Evolutionary conservation across 2,329 filamentous ascomycete species (phyloP).

Genomic region (Penicillium frequentans): DNA sequence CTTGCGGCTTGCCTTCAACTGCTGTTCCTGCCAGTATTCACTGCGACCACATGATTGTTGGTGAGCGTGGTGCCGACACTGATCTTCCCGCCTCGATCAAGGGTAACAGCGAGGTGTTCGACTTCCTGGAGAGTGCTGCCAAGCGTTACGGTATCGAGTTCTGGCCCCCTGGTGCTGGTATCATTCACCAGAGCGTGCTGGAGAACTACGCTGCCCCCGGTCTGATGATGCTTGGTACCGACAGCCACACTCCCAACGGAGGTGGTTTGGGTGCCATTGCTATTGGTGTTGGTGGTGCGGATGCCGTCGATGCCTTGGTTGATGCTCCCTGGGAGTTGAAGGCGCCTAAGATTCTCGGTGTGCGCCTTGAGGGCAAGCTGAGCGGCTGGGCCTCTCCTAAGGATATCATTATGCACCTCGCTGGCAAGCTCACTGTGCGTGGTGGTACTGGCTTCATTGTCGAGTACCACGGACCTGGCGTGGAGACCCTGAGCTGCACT

Average conservation of each 20-base stretch:
- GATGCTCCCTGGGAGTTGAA: conserved; percentile 97
- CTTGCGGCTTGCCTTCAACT: conserved; percentile 82
- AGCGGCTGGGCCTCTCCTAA: conserved; percentile 93
- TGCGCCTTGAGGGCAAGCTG: conserved; percentile 86
- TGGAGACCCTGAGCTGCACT: conserved; percentile 72
- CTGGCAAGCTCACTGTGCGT: conserved; percentile 95
- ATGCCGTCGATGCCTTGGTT: conserved; percentile 98
- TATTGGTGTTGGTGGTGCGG: conserved; percentile 96
- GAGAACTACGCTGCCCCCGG: conserved; percentile 98
- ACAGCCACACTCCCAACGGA: conserved; percentile 95
- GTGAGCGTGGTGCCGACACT: conserved; percentile 81
- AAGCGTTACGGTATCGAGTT: conserved; percentile 94
- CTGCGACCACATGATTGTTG: conserved; percentile 98
- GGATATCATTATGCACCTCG: conserved; percentile 96
- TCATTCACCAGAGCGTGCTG: conserved; percentile 95
- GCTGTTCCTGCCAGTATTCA: conserved; percentile 97
- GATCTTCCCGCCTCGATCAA: conserved; percentile 83
- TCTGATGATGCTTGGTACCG: conserved; percentile 97
- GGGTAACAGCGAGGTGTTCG: conserved; percentile 95
- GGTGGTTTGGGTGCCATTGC: conserved; percentile 93
- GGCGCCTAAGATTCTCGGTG: conserved; percentile 94
- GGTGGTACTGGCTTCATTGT: conserved; percentile 88
- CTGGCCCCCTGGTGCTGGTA: conserved; percentile 90
- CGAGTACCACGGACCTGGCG: conserved; percentile 64
- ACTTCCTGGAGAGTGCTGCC: conserved; percentile 90